Base-by-base conservation (phyloP, 768 basidiomycete species). In the Hydnomerulius pinastri region DNA sequence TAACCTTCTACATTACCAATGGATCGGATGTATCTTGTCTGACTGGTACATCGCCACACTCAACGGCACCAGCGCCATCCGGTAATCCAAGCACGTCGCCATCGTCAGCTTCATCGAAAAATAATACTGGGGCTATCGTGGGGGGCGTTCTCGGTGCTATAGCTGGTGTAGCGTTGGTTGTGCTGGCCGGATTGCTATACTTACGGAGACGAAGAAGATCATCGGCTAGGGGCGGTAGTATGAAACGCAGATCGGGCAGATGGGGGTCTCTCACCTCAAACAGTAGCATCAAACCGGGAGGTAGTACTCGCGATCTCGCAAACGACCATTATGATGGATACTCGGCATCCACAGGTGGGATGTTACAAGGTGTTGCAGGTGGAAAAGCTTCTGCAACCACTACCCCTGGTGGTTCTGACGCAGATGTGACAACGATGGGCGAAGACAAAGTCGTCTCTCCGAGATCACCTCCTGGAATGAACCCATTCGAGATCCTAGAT, bases 111-210 rank as follows among this genome's bases (percentile, higher is more conserved):
- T 42, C 62, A 6, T 61, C 70, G 13, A 52, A 59, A 4, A 59
- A 65, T 6, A 75, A 76, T 32, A 64, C 67, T 1, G 77, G 73
- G 0, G 70, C 72, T 7, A 77, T 86, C 23, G 76, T 73, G 5
- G 86, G 83, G 2, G 76, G 77, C 21, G 73, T 78, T 17, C 54
- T 85, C 4, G 83, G 79, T 4, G 78, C 72, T 2, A 17, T 70
- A 2, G 58, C 73, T 2, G 75, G 65, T 12, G 46, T 81, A 27
- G 55, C 54, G 4, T 53, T 76, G 18, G 57, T 70, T 13, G 59
- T 68, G 6, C 44, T 73, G 47, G 68, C 71, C 51, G 49, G 72
- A 29, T 70, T 64, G 29, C 53, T 74, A 29, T 66, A 57, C 52
- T 35, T 64, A 42, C 52, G 51, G 43, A 59, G 55, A 25, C 59